phyloP scores from a whole-genome alignment of 2,329 filamentous ascomycete species.

The Esteya vermicola region DNA sequence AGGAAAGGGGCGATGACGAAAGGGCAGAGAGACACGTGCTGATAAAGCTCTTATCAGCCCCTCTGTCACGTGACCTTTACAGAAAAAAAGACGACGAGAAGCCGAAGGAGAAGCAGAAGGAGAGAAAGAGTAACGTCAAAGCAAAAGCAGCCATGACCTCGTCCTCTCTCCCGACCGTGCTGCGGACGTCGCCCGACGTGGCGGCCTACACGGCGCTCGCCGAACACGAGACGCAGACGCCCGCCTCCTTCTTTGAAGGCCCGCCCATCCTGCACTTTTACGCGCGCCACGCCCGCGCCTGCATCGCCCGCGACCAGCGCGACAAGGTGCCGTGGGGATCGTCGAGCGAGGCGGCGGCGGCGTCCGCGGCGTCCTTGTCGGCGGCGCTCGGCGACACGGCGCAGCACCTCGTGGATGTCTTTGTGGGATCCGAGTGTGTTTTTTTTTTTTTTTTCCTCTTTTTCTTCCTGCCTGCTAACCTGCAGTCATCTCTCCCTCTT shows the following conservation, averaged over 20 bases:
- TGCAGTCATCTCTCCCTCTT: slow-evolving; percentile 47
- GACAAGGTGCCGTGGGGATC: slow-evolving; percentile 40
- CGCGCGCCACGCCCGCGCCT: slow-evolving; percentile 39
- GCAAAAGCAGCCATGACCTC: not conserved
- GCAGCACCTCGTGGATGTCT: slow-evolving; percentile 39
- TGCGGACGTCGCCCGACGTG: slow-evolving; percentile 39
- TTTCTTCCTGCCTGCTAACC: slow-evolving; percentile 1
- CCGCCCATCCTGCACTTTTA: slow-evolving; percentile 60
- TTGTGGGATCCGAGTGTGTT: slow-evolving; percentile 41
- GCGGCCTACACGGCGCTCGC: slow-evolving; percentile 49
- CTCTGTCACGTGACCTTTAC: not conserved
- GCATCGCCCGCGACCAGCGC: slow-evolving; percentile 39
- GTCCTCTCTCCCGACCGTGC: slow-evolving; percentile 28
- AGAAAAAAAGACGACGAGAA: too few relatives aligned
- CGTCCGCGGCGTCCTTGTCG: slow-evolving; percentile 12
- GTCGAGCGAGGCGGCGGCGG: slow-evolving; percentile 19
- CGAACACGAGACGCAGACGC: slow-evolving; percentile 60
- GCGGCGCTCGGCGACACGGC: slow-evolving; percentile 17
- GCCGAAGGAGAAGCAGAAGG: too few relatives aligned
- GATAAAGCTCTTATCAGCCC: not conserved
- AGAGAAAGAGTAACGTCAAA: too few relatives aligned
- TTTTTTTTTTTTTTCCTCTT: not conserved
- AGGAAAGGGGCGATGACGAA: not conserved
- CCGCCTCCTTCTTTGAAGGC: slow-evolving; percentile 54
- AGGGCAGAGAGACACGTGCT: slow-evolving; percentile 5